phyloP scores from a whole-genome alignment of 1,139 yeast species.

The Pneumocystis sp. region DNA sequence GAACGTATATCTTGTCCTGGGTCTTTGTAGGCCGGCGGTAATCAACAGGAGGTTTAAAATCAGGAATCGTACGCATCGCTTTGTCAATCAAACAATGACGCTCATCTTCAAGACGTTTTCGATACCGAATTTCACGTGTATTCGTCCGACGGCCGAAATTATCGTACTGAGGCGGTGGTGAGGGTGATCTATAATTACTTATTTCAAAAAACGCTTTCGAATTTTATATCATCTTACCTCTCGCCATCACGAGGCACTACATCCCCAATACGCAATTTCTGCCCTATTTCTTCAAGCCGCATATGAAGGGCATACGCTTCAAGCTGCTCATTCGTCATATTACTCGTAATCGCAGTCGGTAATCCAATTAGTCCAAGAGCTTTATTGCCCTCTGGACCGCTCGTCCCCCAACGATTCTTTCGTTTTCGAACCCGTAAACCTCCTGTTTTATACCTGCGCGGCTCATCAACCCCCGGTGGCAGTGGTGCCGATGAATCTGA shows the following conservation, averaged over 20 bases:
- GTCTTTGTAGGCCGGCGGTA: constrained; percentile 60
- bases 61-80: constrained; percentile 61
- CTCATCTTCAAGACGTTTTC: constrained; percentile 55
- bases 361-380: constrained; percentile 22
- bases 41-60: constrained; percentile 65
- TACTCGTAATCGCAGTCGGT: constrained; percentile 33
- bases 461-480: constrained; percentile 7
- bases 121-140: constrained; percentile 59
- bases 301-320: constrained; percentile 64
- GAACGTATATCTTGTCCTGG: constrained; percentile 69
- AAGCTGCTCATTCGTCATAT: constrained; percentile 70
- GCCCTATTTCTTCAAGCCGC: constrained; percentile 64
- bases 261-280: constrained; percentile 40
- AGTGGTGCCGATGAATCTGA: constrained; percentile 13
- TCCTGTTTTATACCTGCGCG: constrained; percentile 5
- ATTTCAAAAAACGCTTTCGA: constrained; percentile 21
- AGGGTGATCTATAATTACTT: constrained; percentile 38
- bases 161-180: constrained; percentile 92
- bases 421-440: background rate
- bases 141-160: constrained; percentile 65
- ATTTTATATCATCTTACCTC: constrained; percentile 17
- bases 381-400: constrained; percentile 18
- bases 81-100: constrained; percentile 60
- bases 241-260: constrained; percentile 26
- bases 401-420: constrained; percentile 24